Conservation (phyloP, 192 early-diverging fungal genomes). For the Ambispora gerdemannii region DNA sequence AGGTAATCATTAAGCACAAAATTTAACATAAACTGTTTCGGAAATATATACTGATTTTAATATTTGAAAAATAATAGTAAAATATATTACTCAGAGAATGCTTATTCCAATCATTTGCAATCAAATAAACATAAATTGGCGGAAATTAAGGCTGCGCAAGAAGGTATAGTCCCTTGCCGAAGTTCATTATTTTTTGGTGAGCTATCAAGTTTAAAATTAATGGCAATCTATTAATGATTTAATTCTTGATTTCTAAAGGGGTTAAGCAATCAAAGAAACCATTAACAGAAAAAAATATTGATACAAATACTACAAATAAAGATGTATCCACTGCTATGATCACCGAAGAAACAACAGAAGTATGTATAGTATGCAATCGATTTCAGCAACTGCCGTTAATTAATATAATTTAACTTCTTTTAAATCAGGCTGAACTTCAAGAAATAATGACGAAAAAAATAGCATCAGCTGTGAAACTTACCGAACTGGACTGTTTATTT, state of each 20-base stretch:
- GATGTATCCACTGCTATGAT: background rate
- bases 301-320: background rate
- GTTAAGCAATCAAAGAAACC: background rate
- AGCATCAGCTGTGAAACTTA: constrained; percentile 61
- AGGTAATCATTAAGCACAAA: no score
- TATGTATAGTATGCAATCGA: background rate
- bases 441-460: constrained; percentile 83
- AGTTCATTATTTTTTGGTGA: no score
- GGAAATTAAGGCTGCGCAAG: constrained; percentile 42
- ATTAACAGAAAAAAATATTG: background rate
- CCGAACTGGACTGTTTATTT: constrained; percentile 85
- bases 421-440: constrained; percentile 6
- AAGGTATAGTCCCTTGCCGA: constrained; percentile 19
- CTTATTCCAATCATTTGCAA: constrained; percentile 83
- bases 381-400: no score
- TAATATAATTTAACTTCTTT: no score
- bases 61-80: no score
- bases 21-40: no score
- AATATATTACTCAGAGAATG: constrained; percentile 76
- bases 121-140: constrained; percentile 95
- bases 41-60: no score
- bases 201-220: constrained; percentile 32
- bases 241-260: constrained; percentile 5
- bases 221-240: constrained; percentile 28
- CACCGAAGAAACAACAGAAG: constrained; percentile 7